phyloP scores from a whole-genome alignment of 352 stramenopile genomes.

The Phytopythium montanum region DNA sequence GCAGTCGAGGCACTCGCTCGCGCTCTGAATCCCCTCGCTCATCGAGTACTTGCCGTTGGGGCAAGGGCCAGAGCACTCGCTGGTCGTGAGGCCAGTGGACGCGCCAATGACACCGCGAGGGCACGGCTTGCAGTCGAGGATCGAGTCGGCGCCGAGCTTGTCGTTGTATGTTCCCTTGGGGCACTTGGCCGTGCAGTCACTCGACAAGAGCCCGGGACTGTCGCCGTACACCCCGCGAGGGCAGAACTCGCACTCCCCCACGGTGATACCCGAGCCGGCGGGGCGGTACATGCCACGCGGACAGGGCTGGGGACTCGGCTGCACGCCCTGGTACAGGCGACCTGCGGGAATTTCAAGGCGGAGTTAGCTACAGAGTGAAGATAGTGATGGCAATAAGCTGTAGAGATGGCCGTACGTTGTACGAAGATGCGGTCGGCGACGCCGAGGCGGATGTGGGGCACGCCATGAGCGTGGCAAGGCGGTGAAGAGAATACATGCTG shows the following conservation, averaged over 20 bases:
- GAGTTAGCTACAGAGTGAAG: background rate
- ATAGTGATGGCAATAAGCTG: background rate
- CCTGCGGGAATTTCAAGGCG: background rate
- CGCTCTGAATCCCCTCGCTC: conserved; percentile 38
- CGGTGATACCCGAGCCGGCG: conserved; percentile 31
- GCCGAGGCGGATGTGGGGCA: conserved; percentile 3
- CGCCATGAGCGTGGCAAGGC: background rate
- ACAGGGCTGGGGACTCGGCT: conserved; percentile 38
- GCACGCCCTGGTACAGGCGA: conserved; percentile 50
- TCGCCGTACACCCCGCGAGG: conserved; percentile 73
- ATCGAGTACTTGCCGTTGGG: conserved; percentile 70
- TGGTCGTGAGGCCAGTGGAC: conserved; percentile 40
- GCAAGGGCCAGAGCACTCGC: conserved; percentile 50
- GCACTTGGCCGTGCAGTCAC: conserved; percentile 43
- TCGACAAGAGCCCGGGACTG: conserved; percentile 51
- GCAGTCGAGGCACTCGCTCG: conserved; percentile 64
- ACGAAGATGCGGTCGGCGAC: conserved; percentile 2
- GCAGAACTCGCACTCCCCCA: conserved; percentile 66
- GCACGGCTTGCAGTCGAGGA: conserved; percentile 66
- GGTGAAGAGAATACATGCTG: conserved; percentile 2
- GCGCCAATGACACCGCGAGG: conserved; percentile 61
- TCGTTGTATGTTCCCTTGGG: conserved; percentile 69
- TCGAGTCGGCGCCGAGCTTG: conserved; percentile 40
- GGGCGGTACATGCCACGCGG: conserved; percentile 67
- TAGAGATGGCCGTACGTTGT: background rate